Percentiles rank a stretch among this genome's conserved stretches.
These are phyloP conservation scores for Candida silvicultrix DNA, from an alignment of 805 yeast genomes.

Conservation along the genomic window DNA sequence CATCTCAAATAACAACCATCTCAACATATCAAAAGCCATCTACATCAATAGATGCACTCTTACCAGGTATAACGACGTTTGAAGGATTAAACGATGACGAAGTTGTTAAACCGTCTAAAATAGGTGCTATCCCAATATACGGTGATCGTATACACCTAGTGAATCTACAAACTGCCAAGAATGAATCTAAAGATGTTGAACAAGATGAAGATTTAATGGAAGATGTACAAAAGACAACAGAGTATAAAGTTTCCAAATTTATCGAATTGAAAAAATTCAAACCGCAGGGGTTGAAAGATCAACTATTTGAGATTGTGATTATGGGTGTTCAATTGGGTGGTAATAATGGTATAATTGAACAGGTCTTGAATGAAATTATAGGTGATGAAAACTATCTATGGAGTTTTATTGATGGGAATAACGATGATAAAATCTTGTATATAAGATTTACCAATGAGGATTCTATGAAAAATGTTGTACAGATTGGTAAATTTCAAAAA, in stretches of 20 bases:
- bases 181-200: background rate
- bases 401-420: constrained; percentile 24
- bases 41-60: background rate
- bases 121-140: background rate
- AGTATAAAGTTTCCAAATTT: constrained; percentile 6
- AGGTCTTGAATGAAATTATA: constrained; percentile 19
- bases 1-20: background rate
- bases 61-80: background rate
- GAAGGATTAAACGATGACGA: background rate
- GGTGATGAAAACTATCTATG: constrained; percentile 23
- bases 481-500: background rate
- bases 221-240: background rate
- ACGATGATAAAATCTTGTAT: constrained; percentile 29
- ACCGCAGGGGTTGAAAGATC: constrained; percentile 30
- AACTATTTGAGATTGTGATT: constrained; percentile 28
- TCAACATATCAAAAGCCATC: background rate
- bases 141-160: background rate
- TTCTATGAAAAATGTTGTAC: background rate
- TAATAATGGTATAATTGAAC: constrained; percentile 26
- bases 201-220: background rate
- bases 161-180: background rate
- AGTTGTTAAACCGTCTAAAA: background rate
- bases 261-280: constrained; percentile 24
- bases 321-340: constrained; percentile 26
- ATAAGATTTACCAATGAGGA: constrained; percentile 23